Percentiles rank a stretch among this genome's conserved stretches.
Conservation (phyloP, 768 basidiomycete species). For the Mycena amicta region DNA sequence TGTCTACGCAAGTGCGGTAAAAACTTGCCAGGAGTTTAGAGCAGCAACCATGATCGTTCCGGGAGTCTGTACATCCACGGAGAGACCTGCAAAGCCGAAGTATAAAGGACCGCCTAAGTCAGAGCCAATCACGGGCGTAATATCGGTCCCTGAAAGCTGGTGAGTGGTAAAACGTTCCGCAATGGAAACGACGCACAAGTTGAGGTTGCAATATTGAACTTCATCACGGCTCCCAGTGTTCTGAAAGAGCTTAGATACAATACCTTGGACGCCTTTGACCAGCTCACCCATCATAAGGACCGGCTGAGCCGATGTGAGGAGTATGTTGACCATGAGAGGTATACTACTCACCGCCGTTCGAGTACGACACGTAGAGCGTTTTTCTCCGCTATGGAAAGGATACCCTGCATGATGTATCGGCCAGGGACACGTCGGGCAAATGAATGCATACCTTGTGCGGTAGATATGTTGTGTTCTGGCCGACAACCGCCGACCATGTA, state of each 20-base stretch:
- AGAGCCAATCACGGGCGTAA: constrained; percentile 49
- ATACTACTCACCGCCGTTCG: constrained; percentile 42
- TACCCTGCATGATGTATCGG: too few relatives aligned
- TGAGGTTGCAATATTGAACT: not conserved
- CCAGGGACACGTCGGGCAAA: too few relatives aligned
- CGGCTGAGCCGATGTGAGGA: constrained; percentile 35
- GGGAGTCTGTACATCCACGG: constrained; percentile 61
- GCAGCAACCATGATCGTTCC: constrained; percentile 72
- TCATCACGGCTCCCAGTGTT: not conserved
- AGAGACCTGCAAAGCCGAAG: constrained; percentile 29
- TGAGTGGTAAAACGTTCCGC: not conserved
- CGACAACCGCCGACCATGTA: constrained; percentile 59
- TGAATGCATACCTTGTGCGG: too few relatives aligned
- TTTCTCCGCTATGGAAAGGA: constrained; percentile 60
- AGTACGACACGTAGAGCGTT: constrained; percentile 61
- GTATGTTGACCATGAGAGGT: not conserved
- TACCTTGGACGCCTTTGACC: not conserved
- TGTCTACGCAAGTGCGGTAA: constrained; percentile 21
- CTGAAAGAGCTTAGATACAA: not conserved
- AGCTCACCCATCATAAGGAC: constrained; percentile 57
- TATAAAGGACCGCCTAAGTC: not conserved
- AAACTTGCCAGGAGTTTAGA: constrained; percentile 62
- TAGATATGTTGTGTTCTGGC: constrained; percentile 58
- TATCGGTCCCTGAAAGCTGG: constrained; percentile 49
- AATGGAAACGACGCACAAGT: not conserved